phyloP scores from a whole-genome alignment of 192 early-diverging fungal species.

The Coemansia sp. region DNA sequence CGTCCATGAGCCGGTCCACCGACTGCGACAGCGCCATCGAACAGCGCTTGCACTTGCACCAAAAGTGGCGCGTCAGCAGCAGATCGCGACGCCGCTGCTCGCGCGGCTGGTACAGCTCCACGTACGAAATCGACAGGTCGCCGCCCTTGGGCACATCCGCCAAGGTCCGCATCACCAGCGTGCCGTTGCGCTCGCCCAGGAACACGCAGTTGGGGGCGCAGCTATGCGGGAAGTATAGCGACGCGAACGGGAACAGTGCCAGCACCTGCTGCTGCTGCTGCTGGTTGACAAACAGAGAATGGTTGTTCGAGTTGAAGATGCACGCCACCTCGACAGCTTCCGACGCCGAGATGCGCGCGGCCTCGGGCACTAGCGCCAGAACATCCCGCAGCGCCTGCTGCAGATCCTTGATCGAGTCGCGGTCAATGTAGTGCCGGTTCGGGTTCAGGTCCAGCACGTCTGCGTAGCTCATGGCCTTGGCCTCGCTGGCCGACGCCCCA shows the following conservation, averaged over 20 bases:
- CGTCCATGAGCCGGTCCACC: slow-evolving; percentile 65
- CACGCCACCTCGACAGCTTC: slow-evolving; percentile 52
- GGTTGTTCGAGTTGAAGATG: slow-evolving; percentile 62
- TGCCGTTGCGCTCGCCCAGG: slow-evolving; percentile 53
- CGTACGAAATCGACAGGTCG: slow-evolving; percentile 62
- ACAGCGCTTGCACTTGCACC: slow-evolving; percentile 73
- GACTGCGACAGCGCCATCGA: slow-evolving; percentile 55
- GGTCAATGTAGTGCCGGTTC: slow-evolving; percentile 47
- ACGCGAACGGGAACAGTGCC: slow-evolving; percentile 65
- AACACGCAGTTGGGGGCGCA: slow-evolving; percentile 70
- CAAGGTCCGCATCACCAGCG: slow-evolving; percentile 57
- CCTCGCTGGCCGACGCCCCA: slow-evolving; percentile 1
- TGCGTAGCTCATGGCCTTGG: slow-evolving; percentile 18
- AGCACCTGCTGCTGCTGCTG: slow-evolving; percentile 56
- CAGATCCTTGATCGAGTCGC: slow-evolving; percentile 28
- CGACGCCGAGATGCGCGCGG: slow-evolving; percentile 23
- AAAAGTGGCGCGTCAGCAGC: slow-evolving; percentile 62
- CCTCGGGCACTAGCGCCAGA: slow-evolving; percentile 36
- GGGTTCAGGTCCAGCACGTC: slow-evolving; percentile 38
- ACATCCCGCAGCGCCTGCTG: slow-evolving; percentile 39
- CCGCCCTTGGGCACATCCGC: slow-evolving; percentile 50
- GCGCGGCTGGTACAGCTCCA: slow-evolving; percentile 63
- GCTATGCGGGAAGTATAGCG: slow-evolving; percentile 67
- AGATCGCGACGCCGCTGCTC: slow-evolving; percentile 67
- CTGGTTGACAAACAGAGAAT: slow-evolving; percentile 51